phyloP scores from a whole-genome alignment of 345 rosid species.

The Stellera chamaejasme region DNA sequence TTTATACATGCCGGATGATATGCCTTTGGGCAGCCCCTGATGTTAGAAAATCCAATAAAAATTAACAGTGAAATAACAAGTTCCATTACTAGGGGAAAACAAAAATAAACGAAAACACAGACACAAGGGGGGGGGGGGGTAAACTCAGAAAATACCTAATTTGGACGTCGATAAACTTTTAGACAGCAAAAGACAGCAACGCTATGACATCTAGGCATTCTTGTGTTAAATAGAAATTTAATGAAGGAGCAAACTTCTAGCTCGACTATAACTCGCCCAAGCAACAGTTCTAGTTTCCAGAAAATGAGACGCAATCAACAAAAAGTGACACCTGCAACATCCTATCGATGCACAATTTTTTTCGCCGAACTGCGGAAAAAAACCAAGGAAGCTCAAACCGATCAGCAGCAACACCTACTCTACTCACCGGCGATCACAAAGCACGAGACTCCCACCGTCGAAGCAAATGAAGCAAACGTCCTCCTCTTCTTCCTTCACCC shows the following conservation, averaged over 20 bases:
- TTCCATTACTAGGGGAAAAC: background rate
- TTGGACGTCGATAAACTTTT: background rate
- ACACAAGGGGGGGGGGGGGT: background rate
- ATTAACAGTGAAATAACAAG: conserved; percentile 12
- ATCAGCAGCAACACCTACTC: background rate
- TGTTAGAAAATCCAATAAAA: conserved; percentile 9
- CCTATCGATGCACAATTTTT: background rate
- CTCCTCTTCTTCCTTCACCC: conserved; percentile 59
- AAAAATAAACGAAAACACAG: conserved; percentile 2
- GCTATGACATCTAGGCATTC: too few relatives aligned
- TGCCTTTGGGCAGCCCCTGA: conserved; percentile 97
- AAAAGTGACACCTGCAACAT: background rate
- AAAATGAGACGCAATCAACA: background rate
- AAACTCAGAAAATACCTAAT: background rate
- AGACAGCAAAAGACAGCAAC: too few relatives aligned
- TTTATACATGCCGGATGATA: conserved; percentile 94
- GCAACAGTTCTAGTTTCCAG: background rate
- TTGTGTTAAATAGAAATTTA: too few relatives aligned
- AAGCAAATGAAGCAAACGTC: conserved; percentile 99
- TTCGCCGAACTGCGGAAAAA: background rate
- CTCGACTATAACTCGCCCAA: conserved; percentile 4
- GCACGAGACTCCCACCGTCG: conserved; percentile 95
- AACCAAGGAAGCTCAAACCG: background rate
- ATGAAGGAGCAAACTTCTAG: too few relatives aligned
- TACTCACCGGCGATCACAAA: conserved; percentile 94